These are phyloP conservation scores for Diospyros kaki DNA, from an alignment of 148 eudicot species.

Conservation along the genomic window DNA sequence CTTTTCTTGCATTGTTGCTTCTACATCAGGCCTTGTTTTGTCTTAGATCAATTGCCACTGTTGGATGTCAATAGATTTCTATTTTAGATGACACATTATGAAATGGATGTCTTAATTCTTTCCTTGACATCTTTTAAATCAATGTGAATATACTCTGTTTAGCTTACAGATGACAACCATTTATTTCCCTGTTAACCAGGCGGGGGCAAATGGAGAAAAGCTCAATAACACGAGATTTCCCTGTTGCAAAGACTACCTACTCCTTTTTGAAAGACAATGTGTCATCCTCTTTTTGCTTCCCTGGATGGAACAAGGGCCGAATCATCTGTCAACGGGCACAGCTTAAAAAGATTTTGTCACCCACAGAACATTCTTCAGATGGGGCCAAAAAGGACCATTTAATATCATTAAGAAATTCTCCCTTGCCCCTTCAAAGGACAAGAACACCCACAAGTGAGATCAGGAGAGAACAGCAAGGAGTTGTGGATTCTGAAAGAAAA, in stretches of 20 bases:
- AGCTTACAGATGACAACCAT: constrained; percentile 6
- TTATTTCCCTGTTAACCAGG: constrained; percentile 38
- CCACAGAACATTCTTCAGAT: constrained; percentile 29
- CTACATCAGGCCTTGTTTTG: not conserved
- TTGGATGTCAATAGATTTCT: not conserved
- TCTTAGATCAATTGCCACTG: not conserved
- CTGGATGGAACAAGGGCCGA: constrained; percentile 92
- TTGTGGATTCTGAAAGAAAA: constrained; percentile 22
- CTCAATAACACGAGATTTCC: constrained; percentile 61
- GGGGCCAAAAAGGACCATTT: constrained; percentile 28
- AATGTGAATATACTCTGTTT: not conserved
- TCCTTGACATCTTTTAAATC: not conserved
- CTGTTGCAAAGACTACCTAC: constrained; percentile 65
- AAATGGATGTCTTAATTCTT: not conserved
- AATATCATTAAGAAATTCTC: constrained; percentile 42
- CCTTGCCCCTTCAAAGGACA: constrained; percentile 36
- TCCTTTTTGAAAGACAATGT: constrained; percentile 60
- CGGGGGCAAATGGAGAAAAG: constrained; percentile 88
- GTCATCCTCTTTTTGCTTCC: constrained; percentile 63
- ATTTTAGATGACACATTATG: not conserved
- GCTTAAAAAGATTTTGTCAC: constrained; percentile 57
- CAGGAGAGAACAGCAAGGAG: constrained; percentile 34
- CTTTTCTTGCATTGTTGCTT: not conserved
- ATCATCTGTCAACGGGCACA: constrained; percentile 69
- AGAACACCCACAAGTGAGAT: constrained; percentile 24